Evolutionary conservation across 176 grass and related monocot genomes (phyloP).

Genomic region (Eleusine coracana): DNA sequence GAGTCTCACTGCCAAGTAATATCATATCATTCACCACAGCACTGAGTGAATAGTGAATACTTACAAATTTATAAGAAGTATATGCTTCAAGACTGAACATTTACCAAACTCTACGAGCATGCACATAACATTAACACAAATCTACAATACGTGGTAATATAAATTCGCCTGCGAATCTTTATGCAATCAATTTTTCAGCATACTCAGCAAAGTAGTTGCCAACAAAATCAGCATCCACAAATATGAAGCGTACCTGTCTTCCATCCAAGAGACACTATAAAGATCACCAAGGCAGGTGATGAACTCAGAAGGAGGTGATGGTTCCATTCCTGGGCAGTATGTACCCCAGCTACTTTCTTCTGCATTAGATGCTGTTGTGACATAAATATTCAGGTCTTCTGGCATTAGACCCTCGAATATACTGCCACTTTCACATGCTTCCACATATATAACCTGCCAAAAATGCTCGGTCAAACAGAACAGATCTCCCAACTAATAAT

Average conservation of each 20-base stretch:
- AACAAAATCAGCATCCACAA: background rate
- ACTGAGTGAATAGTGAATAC: background rate
- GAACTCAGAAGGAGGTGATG: constrained; percentile 70
- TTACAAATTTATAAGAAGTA: constrained; percentile 15
- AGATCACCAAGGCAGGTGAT: constrained; percentile 81
- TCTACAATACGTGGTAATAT: background rate
- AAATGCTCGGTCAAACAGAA: constrained; percentile 20
- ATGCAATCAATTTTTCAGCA: background rate
- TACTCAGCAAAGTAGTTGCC: background rate
- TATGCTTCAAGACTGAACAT: constrained; percentile 7
- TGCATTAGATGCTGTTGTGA: constrained; percentile 80
- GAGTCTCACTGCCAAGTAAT: constrained; percentile 59
- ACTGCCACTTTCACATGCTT: constrained; percentile 97
- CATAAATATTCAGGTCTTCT: constrained; percentile 77
- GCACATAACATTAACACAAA: background rate
- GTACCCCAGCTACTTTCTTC: constrained; percentile 83
- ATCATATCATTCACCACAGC: constrained; percentile 1
- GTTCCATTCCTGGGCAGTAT: constrained; percentile 77
- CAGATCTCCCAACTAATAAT: background rate
- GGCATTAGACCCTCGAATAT: constrained; percentile 89
- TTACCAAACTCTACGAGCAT: background rate
- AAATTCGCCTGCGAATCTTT: background rate
- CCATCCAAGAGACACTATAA: constrained; percentile 98
- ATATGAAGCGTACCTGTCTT: constrained; percentile 67
- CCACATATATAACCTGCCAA: constrained; percentile 84